Evolutionary conservation across 257 asterid genomes (phyloP), one percentile per base, ranked within the genome.

Genomic region (Solanum etuberosum): DNA sequence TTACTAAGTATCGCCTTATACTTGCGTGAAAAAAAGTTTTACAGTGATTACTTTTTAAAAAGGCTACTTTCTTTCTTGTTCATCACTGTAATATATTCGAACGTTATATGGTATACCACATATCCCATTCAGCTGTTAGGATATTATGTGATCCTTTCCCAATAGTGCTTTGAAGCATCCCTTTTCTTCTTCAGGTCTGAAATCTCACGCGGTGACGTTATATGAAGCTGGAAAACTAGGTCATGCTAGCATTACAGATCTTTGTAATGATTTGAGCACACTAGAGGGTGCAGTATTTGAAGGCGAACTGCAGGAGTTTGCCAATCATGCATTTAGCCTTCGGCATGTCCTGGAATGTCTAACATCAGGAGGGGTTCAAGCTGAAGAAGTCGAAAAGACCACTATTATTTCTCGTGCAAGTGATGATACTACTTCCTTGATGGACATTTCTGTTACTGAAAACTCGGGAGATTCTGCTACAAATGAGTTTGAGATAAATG

Each of bases 171-270:
- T 46, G 27, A 43, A 80, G 67, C 8, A 29, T 43, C 67, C 6
- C 18, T 29, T 80, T 85, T 84, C 57, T 34, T 34, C 81, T 20
- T 72, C 95, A 97, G 99, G 99, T 89, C 92, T 97, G 82, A 97
- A 97, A 90, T 95, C 97, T 88, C 99, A 97, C 87, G 99, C 99
- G 46, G 99, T 97, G 90, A 97, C 99, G 57, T 91, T 97, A 86
- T 97, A 97, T 88, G 99, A 97, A 93, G 99, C 99, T 14, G 99
- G 99, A 77, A 97, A 97, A 91, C 94, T 97, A n/a, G 98, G 97
- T 83, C 93, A 95, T 92, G 94, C 95, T 85, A 92, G 98, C 90
- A 97, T 97, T 87, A 88, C 92, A 87, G 99, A 97, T 93, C 99
- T 97, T 88, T 97, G 99, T 88, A 93, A 76, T 87, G 99, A 97